These are phyloP conservation scores for Tubosaeta sp. DNA, from an alignment of 768 basidiomycete genomes.

Conservation along the genomic window DNA sequence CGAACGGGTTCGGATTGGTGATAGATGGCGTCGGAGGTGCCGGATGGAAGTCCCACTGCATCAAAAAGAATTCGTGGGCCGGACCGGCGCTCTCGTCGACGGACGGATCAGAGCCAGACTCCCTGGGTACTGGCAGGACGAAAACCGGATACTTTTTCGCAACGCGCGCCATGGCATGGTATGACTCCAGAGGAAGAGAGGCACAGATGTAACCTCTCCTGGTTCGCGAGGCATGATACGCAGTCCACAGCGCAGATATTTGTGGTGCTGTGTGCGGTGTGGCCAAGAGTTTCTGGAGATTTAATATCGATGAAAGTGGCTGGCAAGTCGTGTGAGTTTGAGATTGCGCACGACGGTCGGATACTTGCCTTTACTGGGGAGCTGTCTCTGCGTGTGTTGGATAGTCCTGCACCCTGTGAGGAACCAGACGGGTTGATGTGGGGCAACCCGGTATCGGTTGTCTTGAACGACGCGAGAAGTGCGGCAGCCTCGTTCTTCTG, in stretches of 20 bases:
- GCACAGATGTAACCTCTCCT: slow-evolving; percentile 83
- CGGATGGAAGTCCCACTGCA: slow-evolving; percentile 89
- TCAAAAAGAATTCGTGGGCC: slow-evolving; percentile 76
- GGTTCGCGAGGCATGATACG: slow-evolving; percentile 81
- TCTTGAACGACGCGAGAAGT: slow-evolving; percentile 14
- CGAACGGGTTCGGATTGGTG: slow-evolving; percentile 42
- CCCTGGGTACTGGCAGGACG: slow-evolving; percentile 74
- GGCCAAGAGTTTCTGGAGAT: slow-evolving; percentile 62
- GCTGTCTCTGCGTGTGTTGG: slow-evolving; percentile 49
- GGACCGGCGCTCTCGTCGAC: slow-evolving; percentile 28
- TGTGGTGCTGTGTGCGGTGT: slow-evolving; percentile 69
- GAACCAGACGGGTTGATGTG: slow-evolving; percentile 6
- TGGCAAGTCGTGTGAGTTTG: slow-evolving; percentile 26
- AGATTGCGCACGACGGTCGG: not conserved
- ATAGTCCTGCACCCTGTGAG: slow-evolving; percentile 2
- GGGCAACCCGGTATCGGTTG: slow-evolving; percentile 1
- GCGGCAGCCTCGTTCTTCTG: slow-evolving; percentile 20
- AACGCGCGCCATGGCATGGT: slow-evolving; percentile 61
- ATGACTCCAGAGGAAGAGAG: slow-evolving; percentile 66
- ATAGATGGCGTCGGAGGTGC: slow-evolving; percentile 56
- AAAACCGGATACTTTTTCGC: slow-evolving; percentile 73
- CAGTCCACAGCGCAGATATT: slow-evolving; percentile 81
- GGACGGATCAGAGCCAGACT: slow-evolving; percentile 22
- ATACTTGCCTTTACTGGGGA: slow-evolving; percentile 60
- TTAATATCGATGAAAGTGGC: slow-evolving; percentile 81